Percentiles rank a stretch among this genome's conserved stretches.
Evolutionary conservation across 2,329 filamentous ascomycete genomes (phyloP).

Genomic region (Trichoderma aggressivum): DNA sequence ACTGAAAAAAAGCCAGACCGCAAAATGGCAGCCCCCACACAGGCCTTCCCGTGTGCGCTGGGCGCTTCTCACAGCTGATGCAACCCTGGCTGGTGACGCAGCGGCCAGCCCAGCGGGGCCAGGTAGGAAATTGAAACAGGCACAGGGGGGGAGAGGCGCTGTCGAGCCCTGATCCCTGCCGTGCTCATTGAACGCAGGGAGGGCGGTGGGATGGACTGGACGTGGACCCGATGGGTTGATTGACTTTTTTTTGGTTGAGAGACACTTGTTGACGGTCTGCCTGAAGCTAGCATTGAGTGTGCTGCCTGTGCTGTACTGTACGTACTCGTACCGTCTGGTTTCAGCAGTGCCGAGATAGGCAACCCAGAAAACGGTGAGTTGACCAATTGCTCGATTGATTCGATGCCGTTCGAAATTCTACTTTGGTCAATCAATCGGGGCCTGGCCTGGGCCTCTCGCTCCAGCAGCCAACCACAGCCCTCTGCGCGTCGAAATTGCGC

Average conservation of each 20-base stretch:
- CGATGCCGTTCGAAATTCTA: not conserved
- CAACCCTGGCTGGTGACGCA: constrained; percentile 17
- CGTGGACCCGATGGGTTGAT: not conserved
- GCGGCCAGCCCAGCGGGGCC: constrained; percentile 21
- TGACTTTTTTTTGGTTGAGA: not conserved
- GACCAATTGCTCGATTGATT: not conserved
- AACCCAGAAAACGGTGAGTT: constrained; percentile 5
- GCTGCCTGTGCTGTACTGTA: too few species aligned
- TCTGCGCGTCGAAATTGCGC: not conserved
- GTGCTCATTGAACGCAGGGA: not conserved
- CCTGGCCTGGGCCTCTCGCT: not conserved
- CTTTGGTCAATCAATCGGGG: not conserved
- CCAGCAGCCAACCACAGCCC: not conserved
- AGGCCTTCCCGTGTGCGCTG: constrained; percentile 15
- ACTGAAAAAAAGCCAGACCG: constrained; percentile 14
- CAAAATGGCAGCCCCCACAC: constrained; percentile 16
- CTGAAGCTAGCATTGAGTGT: not conserved
- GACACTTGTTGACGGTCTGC: not conserved
- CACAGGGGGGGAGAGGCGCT: not conserved
- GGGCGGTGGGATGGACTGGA: constrained; percentile 1
- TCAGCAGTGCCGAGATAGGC: not conserved
- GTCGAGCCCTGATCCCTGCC: constrained; percentile 16
- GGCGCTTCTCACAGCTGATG: constrained; percentile 13
- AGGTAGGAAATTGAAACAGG: constrained; percentile 26
- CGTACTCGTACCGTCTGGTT: not conserved